Evolutionary conservation across 1,284 basidiomycete species (phyloP), one percentile per base, ranked within the genome.

Genomic region (Kwoniella shivajii): DNA sequence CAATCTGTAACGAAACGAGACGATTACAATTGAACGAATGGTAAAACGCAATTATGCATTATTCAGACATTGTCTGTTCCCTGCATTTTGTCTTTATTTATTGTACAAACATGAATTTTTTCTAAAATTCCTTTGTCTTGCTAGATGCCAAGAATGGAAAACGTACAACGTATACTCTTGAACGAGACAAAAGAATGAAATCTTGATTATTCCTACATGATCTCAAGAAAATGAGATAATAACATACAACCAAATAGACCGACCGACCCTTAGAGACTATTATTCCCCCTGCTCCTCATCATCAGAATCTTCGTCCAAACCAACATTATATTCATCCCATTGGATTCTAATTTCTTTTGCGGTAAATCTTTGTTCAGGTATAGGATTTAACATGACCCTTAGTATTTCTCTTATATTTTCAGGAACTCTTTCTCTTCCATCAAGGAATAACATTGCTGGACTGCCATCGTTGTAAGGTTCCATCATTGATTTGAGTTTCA

Each of bases 311-410:
- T 50, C 55, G 6, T 31, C 48, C 18, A 52, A n/a, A 29, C 65
- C 67, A 2, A 71, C 64, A 2, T 54, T 59, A 30, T 70, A 53
- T 49, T 54, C 56, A 33, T 60, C 66, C 74, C 74, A 74, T 48
- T 52, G 50, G 14, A 46, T 46, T n/a, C 68, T 59, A 16, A 77
- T 53, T 22, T 73, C 70, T 14, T 51, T 41, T 7, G 72, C 72
- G 0, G 62, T 69, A 29, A 69, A 68, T 37, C 77, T 63, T 20
- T 46, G 48, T 36, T 53, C 57, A 3, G 68, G 60, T 20, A 61
- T 64, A 1, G 67, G 63, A 36, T 66, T 60, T 26, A 77, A 53
- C 75, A 77, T 78, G 14, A 48, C 53, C 29, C 59, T 67, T 6
- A 77, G 20, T 27, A 74, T 57, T 4, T 65, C 57, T 20, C 71